Evolutionary conservation across 2,329 filamentous ascomycete genomes (phyloP).

Genomic region (Talaromyces funiculosus): DNA sequence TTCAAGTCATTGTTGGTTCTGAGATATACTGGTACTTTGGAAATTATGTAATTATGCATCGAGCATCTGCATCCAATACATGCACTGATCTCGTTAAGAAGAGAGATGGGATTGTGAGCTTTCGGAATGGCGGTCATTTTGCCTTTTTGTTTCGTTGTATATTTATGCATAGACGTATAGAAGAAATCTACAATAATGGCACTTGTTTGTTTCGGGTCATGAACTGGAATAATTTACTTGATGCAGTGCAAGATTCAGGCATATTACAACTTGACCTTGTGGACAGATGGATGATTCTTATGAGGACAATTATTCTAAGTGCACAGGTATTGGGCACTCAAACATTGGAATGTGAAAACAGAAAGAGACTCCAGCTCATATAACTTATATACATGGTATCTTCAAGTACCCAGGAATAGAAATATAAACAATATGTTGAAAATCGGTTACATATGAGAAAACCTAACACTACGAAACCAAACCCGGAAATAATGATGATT

Average conservation of each 20-base stretch:
- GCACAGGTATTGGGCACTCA: no score
- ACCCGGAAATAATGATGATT: not conserved
- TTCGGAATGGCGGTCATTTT: not conserved
- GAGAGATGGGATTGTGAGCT: not conserved
- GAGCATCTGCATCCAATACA: not conserved
- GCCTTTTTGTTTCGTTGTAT: not conserved
- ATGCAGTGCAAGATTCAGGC: not conserved
- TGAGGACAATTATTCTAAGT: not conserved
- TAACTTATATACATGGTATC: not conserved
- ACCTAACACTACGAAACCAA: not conserved
- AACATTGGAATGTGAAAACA: no score
- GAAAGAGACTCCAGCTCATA: no score
- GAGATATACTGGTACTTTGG: not conserved
- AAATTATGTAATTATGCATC: not conserved
- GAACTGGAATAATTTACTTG: not conserved
- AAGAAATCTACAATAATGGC: not conserved
- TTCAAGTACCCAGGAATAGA: not conserved
- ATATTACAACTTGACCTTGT: not conserved
- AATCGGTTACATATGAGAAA: not conserved
- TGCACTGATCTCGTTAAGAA: not conserved
- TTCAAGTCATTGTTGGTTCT: not conserved
- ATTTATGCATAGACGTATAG: constrained; percentile 12
- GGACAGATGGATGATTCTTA: not conserved
- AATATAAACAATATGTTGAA: not conserved
- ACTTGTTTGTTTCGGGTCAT: not conserved